These are phyloP conservation scores for Nepenthes mirabilis DNA, from an alignment of 148 eudicot species.

Conservation along the genomic window DNA sequence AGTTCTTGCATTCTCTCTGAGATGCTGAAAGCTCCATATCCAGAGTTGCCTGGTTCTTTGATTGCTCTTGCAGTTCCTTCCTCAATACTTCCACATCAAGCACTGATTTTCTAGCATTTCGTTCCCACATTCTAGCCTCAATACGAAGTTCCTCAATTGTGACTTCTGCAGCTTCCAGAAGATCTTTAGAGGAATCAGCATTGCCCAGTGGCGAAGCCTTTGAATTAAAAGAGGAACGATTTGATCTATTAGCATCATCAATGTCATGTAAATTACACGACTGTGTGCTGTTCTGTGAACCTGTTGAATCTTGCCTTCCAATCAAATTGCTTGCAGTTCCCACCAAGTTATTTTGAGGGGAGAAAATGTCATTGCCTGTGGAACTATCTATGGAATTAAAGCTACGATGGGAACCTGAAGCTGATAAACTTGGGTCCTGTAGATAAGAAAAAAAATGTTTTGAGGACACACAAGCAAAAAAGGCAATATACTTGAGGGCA, in stretches of 20 bases:
- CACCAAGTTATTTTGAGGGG: constrained; percentile 15
- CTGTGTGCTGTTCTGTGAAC: constrained; percentile 23
- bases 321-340: constrained; percentile 16
- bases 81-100: constrained; percentile 50
- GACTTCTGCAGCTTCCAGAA: constrained; percentile 66
- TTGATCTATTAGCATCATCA: constrained; percentile 25
- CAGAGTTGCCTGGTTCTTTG: constrained; percentile 37
- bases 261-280: constrained; percentile 9
- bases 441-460: constrained; percentile 6
- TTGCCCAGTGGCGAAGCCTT: constrained; percentile 21
- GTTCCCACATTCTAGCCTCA: constrained; percentile 79
- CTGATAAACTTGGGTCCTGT: constrained; percentile 58
- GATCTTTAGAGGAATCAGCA: constrained; percentile 44
- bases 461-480: background rate
- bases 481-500: background rate
- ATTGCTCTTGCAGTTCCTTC: constrained; percentile 44
- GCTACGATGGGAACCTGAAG: constrained; percentile 37
- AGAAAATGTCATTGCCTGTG: constrained; percentile 24
- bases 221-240: constrained; percentile 20
- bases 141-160: constrained; percentile 55
- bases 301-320: constrained; percentile 31
- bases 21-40: constrained; percentile 70
- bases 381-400: constrained; percentile 39
- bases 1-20: constrained; percentile 30
- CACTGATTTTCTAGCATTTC: constrained; percentile 53